Conservation (phyloP, 176 grass and related monocot species). For the Bolboschoenus planiculmis region DNA sequence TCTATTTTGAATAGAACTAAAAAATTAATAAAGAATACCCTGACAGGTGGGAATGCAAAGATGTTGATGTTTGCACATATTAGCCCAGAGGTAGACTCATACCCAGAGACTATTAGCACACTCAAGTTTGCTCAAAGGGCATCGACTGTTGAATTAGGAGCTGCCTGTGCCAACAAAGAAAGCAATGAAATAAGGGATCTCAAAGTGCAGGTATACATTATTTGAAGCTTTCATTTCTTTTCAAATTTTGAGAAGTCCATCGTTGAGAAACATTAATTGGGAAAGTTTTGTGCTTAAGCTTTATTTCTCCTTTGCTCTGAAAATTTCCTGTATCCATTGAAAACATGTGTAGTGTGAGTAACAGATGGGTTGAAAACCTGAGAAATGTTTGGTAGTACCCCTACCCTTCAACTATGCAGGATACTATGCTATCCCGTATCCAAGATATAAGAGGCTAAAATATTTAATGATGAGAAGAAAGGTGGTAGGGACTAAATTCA, state of each 20-base stretch:
- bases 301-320: background rate
- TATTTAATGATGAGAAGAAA: too few species aligned
- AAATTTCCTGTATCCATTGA: background rate
- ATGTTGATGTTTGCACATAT: slow-evolving; percentile 79
- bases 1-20: background rate
- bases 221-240: background rate
- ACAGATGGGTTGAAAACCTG: background rate
- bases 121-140: slow-evolving; percentile 91
- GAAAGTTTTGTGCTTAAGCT: background rate
- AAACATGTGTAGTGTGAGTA: background rate
- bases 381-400: background rate
- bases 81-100: slow-evolving; percentile 61
- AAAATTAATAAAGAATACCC: background rate
- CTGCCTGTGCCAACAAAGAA: slow-evolving; percentile 70
- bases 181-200: slow-evolving; percentile 75
- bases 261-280: background rate
- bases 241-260: background rate
- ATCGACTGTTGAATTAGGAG: slow-evolving; percentile 74
- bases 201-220: slow-evolving; percentile 65
- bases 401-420: background rate
- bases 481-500: too few species aligned
- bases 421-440: background rate
- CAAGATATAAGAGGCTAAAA: background rate
- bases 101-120: slow-evolving; percentile 69
- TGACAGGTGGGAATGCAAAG: slow-evolving; percentile 68